Percentiles rank a stretch among this genome's conserved stretches.
Conservation (phyloP, 768 basidiomycete genomes). For the Hemileccinum impolitum region DNA sequence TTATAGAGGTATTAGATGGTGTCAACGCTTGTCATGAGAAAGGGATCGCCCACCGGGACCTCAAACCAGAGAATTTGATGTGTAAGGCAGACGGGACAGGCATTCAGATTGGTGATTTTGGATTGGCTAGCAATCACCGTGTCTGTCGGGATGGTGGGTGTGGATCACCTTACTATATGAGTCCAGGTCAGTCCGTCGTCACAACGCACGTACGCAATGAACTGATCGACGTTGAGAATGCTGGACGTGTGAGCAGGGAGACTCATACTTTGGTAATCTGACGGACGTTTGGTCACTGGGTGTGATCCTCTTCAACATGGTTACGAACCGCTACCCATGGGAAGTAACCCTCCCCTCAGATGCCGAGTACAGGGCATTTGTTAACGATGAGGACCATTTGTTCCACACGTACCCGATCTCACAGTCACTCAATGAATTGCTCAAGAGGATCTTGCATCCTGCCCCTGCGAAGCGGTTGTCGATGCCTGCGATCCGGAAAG, state of each 20-base stretch:
- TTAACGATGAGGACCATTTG: slow-evolving; percentile 1
- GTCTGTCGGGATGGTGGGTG: slow-evolving; percentile 48
- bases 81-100: slow-evolving; percentile 49
- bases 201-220: background rate
- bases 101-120: slow-evolving; percentile 73
- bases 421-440: background rate
- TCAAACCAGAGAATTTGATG: slow-evolving; percentile 80
- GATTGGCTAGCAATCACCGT: slow-evolving; percentile 48
- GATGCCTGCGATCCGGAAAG: background rate
- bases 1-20: slow-evolving; percentile 74
- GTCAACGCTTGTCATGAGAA: slow-evolving; percentile 66
- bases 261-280: slow-evolving; percentile 3
- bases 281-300: slow-evolving; percentile 69
- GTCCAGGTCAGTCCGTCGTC: slow-evolving; percentile 48
- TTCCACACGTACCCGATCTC: slow-evolving; percentile 5
- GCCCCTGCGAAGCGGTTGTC: background rate
- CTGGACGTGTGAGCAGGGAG: slow-evolving; percentile 41
- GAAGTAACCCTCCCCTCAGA: background rate
- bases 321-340: slow-evolving; percentile 42
- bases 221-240: slow-evolving; percentile 43
- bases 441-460: slow-evolving; percentile 4
- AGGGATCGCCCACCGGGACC: slow-evolving; percentile 75
- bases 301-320: slow-evolving; percentile 81
- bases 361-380: background rate
- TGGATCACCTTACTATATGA: slow-evolving; percentile 63